Conservation (phyloP, 2,329 filamentous ascomycete genomes). For the Cytospora piceicola region DNA sequence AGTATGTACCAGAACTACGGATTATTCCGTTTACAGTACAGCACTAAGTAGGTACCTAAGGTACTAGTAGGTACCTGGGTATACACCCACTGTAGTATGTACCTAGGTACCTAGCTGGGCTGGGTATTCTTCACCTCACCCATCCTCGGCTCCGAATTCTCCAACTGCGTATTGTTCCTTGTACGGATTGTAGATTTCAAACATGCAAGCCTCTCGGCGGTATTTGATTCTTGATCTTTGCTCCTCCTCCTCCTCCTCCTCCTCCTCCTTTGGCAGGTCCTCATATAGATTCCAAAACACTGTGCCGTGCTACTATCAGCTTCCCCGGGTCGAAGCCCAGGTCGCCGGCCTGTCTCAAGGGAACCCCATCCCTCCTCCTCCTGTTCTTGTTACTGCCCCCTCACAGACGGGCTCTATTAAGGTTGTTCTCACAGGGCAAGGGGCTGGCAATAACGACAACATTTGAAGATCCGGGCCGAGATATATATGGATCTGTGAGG, state of each 20-base stretch:
- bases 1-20: neutral
- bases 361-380: neutral
- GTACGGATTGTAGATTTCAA: neutral
- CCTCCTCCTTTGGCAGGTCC: neutral
- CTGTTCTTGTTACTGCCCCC: neutral
- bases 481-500: conserved; percentile 2
- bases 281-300: neutral
- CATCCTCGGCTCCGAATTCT: neutral
- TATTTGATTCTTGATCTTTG: neutral
- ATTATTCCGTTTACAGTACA: neutral
- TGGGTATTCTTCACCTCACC: neutral
- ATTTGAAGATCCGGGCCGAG: neutral
- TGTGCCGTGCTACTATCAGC: conserved; percentile 17
- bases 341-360: conserved; percentile 19
- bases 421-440: neutral
- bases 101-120: too few species aligned
- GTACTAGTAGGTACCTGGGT: too few species aligned
- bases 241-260: neutral
- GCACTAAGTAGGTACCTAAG: too few species aligned
- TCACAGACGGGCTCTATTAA: neutral
- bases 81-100: too few species aligned
- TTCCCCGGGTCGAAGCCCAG: conserved; percentile 15
- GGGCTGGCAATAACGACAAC: neutral
- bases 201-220: neutral
- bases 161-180: neutral